A percentile compares a stretch with the other conserved stretches of the same genome.
Evolutionary conservation across 495 filamentous ascomycete genomes (phyloP).

Genomic region (Saxophila tyrrhenica): DNA sequence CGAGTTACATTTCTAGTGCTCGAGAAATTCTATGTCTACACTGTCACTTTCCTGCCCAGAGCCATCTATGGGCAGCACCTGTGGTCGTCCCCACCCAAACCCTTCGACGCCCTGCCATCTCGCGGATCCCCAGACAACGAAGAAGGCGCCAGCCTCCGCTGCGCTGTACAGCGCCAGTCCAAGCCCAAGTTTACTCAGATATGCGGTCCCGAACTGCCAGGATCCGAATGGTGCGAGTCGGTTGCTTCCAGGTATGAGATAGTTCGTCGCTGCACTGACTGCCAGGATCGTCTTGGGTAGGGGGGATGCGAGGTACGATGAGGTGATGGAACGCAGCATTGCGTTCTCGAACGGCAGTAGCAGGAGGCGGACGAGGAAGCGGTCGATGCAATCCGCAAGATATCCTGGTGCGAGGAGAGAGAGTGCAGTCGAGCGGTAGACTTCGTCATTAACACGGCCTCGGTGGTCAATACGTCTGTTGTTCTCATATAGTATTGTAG

Average conservation of each 20-base stretch:
- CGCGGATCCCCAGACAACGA: background rate
- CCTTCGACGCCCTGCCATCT: conserved; percentile 2
- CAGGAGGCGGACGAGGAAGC: background rate
- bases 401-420: background rate
- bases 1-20: no score
- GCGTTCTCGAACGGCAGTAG: conserved; percentile 5
- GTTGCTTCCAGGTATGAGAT: background rate
- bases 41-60: background rate
- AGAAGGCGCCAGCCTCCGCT: background rate
- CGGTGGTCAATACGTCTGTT: background rate
- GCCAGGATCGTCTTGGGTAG: background rate
- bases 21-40: no score
- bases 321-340: conserved; percentile 3
- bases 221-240: background rate
- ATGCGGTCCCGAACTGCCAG: background rate
- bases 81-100: conserved; percentile 4
- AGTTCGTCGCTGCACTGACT: background rate
- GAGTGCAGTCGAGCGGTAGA: conserved; percentile 1
- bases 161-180: conserved; percentile 1
- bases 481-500: background rate
- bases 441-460: no score
- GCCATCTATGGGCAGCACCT: no score
- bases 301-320: background rate
- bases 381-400: conserved; percentile 1
- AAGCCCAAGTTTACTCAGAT: conserved; percentile 9